Evolutionary conservation across 2,329 filamentous ascomycete species (phyloP), one percentile per base, ranked within the genome.

Genomic region (Neoascochyta sp.): DNA sequence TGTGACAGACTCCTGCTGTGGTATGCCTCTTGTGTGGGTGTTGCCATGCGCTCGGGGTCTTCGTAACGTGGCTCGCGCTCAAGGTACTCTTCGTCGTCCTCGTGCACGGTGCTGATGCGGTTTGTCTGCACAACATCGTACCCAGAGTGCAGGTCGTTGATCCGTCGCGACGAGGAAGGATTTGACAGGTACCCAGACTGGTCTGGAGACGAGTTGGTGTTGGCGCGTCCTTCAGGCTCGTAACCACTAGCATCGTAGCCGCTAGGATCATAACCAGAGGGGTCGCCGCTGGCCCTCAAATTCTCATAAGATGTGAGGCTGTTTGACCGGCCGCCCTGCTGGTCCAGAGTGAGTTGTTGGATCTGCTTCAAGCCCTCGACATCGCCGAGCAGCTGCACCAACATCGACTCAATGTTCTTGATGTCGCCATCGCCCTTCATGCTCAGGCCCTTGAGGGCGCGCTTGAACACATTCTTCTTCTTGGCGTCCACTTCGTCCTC

Each of bases 381-480:
- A 58, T 98, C 92, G 28, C 81, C 84, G 12, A 98, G 77, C 13
- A 98, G 75, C 57, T 95, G 88, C 62, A 92, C 85, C 18, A 98
- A 75, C 69, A 71, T 71, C 23, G 56, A 51, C 45, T 70, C 67
- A 26, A 95, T 95, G 49, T 87, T 84, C 43, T 80, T 78, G 29
- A 95, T 75, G 50, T 98, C 92, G 51, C 84, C 90, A 6, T 83
- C 81, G 29, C 87, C 90, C 68, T 92, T 93, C 55, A 83, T 76
- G 49, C 87, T 87, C 27, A 98, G 71, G 3, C 89, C 89, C 59
- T 93, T 90, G 27, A 98, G 71, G n/a, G 92, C 92, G 41, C 90
- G 81, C 52, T 83, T 85, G 68, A 96, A 92, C n/a, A 98, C 77
- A 56, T 87, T 95, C 64, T 87, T 85, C 57, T 87, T 88, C 75